phyloP scores from a whole-genome alignment of 129 eudicot species.

The Chrysanthemum lavandulifolium region DNA sequence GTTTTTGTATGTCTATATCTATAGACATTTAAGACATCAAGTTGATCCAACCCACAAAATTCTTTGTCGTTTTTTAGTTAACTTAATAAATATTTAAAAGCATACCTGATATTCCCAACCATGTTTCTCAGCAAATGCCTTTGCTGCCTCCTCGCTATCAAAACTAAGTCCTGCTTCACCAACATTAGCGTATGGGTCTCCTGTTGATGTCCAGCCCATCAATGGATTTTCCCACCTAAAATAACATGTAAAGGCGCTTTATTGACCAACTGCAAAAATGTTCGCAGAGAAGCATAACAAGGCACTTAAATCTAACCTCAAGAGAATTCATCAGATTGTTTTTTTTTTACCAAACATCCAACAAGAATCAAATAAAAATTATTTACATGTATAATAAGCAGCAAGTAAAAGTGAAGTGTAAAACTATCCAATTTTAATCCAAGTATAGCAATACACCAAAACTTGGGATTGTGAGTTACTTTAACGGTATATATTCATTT shows the following conservation, averaged over 20 bases:
- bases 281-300: background rate
- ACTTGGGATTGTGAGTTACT: background rate
- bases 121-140: constrained; percentile 76
- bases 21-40: background rate
- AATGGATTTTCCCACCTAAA: constrained; percentile 95
- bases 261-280: background rate
- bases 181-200: constrained; percentile 95
- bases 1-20: too few relatives aligned
- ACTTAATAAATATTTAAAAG: background rate
- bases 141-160: constrained; percentile 76
- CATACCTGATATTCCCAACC: constrained; percentile 94
- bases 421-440: background rate
- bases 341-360: background rate
- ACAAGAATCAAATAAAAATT: background rate
- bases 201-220: constrained; percentile 98
- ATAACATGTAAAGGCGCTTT: background rate
- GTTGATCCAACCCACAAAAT: background rate
- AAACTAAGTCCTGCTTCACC: constrained; percentile 85
- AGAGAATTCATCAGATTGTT: background rate
- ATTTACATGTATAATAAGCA: background rate
- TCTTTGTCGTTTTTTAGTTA: background rate
- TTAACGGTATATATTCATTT: constrained; percentile 4
- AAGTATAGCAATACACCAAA: background rate
- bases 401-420: too few relatives aligned
- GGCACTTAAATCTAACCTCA: background rate